phyloP scores from a whole-genome alignment of 2,329 filamentous ascomycete species.

The Aureobasidium musti region DNA sequence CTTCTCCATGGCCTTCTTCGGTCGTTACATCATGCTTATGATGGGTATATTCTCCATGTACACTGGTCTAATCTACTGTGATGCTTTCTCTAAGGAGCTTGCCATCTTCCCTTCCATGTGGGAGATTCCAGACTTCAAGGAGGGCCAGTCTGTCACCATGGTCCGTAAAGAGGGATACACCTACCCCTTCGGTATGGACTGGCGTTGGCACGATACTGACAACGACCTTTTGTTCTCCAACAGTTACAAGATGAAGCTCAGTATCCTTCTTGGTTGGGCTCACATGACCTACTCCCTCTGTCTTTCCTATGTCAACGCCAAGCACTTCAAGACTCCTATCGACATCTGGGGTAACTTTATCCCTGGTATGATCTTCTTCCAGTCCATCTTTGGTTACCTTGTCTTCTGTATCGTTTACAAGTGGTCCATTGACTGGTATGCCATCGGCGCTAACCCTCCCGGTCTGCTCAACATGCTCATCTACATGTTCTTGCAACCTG shows the following conservation, averaged over 20 bases:
- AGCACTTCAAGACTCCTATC: slow-evolving; percentile 90
- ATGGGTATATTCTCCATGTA: slow-evolving; percentile 98
- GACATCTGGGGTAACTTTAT: slow-evolving; percentile 98
- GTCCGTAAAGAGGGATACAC: slow-evolving; percentile 70
- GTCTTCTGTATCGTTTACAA: slow-evolving; percentile 95
- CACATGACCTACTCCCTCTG: slow-evolving; percentile 99
- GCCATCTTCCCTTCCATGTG: slow-evolving; percentile 88
- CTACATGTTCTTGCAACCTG: slow-evolving; percentile 97
- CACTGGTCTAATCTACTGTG: slow-evolving; percentile 96
- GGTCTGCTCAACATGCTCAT: slow-evolving; percentile 98
- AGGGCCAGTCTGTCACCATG: slow-evolving; percentile 65
- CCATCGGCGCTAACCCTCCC: slow-evolving; percentile 68
- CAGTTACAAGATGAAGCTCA: slow-evolving; percentile 99
- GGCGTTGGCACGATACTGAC: slow-evolving; percentile 93
- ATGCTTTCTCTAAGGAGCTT: slow-evolving; percentile 91
- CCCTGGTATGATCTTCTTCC: slow-evolving; percentile 99
- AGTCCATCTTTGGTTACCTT: slow-evolving; percentile 96
- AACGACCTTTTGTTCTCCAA: slow-evolving; percentile 96
- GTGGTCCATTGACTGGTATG: slow-evolving; percentile 88
- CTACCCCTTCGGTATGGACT: slow-evolving; percentile 95
- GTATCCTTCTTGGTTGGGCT: slow-evolving; percentile 93
- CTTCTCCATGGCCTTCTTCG: slow-evolving; percentile 98
- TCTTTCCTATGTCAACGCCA: slow-evolving; percentile 88
- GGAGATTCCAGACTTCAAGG: slow-evolving; percentile 75
- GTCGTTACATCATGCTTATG: slow-evolving; percentile 96